Evolutionary conservation across 192 early-diverging fungal genomes (phyloP), one percentile per base, ranked within the genome.

Genomic region (Geranomyces michiganensis): DNA sequence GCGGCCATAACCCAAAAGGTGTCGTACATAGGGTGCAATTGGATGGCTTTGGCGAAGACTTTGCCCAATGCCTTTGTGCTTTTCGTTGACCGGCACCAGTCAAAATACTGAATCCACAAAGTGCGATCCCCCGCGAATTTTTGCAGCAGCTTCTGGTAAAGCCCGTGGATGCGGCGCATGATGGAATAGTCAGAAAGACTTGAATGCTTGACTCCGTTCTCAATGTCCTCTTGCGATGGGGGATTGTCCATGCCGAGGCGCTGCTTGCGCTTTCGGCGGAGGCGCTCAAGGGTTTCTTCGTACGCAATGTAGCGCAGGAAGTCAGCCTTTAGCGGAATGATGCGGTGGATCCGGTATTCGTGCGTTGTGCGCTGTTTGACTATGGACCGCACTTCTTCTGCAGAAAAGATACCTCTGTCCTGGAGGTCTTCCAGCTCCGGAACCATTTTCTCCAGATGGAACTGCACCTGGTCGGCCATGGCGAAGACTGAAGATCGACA

Each of bases 221-320:
- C 72, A 15, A 59, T 73, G 41, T 68, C 55, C 30, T 61, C 68
- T n/a, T 43, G 8, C 19, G 71, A 60, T 58, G 66, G 61, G 73
- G 87, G 64, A n/a, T 78, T 81, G 56, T 82, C 77, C 44, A 80
- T 56, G 33, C 82, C 75, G 65, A 92, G 67, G 3, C 94, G 85
- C 26, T 78, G 68, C 67, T 92, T 91, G 32, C 96, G 85, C 72
- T 92, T 91, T 72, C 81, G 84, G 27, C 96, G 86, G 53, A 97
- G 78, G 30, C 84, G 74, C 53, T 97, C 94, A 60, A 97, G 82
- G 78, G 94, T 95, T 80, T 90, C 91, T 74, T 99, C 97, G 81
- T 94, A 99, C 65, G 94, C 92, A 70, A 97, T 94, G 80, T 95
- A 94, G 24, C 92, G 88, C 31, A 99, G 82, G 77, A 88, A 99